Base-by-base conservation (phyloP, 768 basidiomycete species). In the Russula vinacea region DNA sequence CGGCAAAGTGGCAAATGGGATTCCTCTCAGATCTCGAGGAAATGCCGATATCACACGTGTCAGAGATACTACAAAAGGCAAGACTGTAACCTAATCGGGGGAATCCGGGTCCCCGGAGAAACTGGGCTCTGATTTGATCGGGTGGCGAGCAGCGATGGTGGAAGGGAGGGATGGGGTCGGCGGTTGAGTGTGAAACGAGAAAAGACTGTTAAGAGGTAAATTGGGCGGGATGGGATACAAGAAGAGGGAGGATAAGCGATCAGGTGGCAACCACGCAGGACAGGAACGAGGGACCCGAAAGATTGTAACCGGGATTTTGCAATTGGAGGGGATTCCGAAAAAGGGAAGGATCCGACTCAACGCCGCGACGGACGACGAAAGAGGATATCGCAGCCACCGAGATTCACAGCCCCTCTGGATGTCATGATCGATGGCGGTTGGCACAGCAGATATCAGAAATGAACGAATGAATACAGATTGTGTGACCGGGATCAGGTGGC, bases 341-440 rank as follows among this genome's bases (percentile, higher is more conserved):
- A 59, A 66, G 73, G 68, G 63, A 71, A 69, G 67, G 65, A 63
- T 61, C 67, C 64, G 65, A 66, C 65, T 73, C 70, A 72, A 71
- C 68, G 71, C 71, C 71, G 70, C 69, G 70, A 66, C 68, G 70
- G 50, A 33, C 19, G 35, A 64, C 56, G 29, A 63, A 66, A 47
- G 49, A 42, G 65, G 57, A 39, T 52, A 59, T 62, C 11, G 57
- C 63, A 60, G 52, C 66, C 62, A 58, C 58, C 45, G 45, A 29
- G 54, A 26, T 55, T 60, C 58, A 60, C 40, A 67, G 66, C 62
- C 58, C 63, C 66, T 58, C 58, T 58, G 40, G 26, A 24, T 4
- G 47, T n/a, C 6, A 5, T 26, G 49, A 50, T 50, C 49, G 59
- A 65, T 61, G 55, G 64, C 13, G 14, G 24, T 53, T 35, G 39